Base-by-base conservation (phyloP, 2,329 filamentous ascomycete genomes). In the Cytospora piceicola region DNA sequence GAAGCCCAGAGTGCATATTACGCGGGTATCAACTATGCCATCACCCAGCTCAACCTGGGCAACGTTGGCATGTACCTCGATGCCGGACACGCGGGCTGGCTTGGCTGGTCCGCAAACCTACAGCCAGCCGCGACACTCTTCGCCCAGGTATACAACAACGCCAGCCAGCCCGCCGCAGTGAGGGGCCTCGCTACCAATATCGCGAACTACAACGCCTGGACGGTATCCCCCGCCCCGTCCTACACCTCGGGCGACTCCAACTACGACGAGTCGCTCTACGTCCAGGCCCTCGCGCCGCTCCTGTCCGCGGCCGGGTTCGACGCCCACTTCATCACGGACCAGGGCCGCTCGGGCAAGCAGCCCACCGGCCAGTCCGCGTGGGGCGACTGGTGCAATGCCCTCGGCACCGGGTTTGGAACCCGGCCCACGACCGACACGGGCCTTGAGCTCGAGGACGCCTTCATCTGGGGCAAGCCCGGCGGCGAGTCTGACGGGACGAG, bases 391-490 rank as follows among this genome's bases (percentile, higher is more conserved):
- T 90, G 88, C 79, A 90, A 90, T 71, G 81, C 86, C 67, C 82
- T 79, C 36, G 84, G 83, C 36, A 85, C 87, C 60, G 88, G 88
- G 9, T 90, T 90, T 68, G 89, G 88, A 67, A 76, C 77, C n/a
- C 83, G 86, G n/a, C 87, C 88, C 1, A 84, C 84, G 4, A 80
- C 86, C n/a, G 79, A 85, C 72, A 90, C 88, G 11, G 85, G 84
- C 17, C 81, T 87, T 68, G 73, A 76, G 1, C 78, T 88, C 22
- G 79, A 84, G 39, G 89, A 91, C 74, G 87, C 88, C 51, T 88
- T 90, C 69, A 88, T 90, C 65, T 90, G 88, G 88, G 79, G 90
- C 70, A 91, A 90, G 82, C 88, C 88, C 5, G 88, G 88, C 69
- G 82, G 83, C 67, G 83, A 85, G 73, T 90, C 79, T 54, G 81